These are phyloP conservation scores for Trichophyton equinum DNA, from an alignment of 2,329 filamentous ascomycete species.

Conservation along the genomic window DNA sequence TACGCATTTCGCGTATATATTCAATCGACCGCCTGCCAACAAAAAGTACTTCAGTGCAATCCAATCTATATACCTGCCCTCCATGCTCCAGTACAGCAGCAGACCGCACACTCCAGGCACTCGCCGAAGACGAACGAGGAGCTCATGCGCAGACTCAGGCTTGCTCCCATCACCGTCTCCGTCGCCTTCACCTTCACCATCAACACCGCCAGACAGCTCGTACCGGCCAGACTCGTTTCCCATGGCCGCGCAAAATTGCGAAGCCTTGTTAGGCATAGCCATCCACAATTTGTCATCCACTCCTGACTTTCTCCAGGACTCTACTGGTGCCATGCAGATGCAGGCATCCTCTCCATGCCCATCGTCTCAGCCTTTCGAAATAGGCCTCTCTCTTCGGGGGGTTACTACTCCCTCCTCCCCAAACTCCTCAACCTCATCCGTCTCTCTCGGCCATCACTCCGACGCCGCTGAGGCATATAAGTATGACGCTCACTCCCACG, in stretches of 20 bases:
- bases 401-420: neutral
- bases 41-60: too few relatives aligned
- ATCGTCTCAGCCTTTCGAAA: conserved; percentile 5
- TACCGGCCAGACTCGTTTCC: neutral
- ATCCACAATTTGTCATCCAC: conserved; percentile 4
- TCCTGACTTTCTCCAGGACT: neutral
- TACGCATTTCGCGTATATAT: neutral
- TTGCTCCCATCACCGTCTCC: neutral
- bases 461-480: conserved; percentile 3
- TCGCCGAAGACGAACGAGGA: neutral
- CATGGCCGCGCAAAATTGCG: conserved; percentile 4
- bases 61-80: neutral
- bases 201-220: neutral
- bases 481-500: neutral
- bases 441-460: conserved; percentile 4
- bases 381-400: conserved; percentile 1
- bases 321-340: conserved; percentile 1
- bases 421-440: neutral
- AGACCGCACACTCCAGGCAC: neutral
- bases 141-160: neutral
- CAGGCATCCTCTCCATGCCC: neutral
- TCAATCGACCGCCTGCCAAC: neutral
- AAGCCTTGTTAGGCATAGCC: conserved; percentile 5
- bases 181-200: neutral
- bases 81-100: neutral